Conservation (phyloP, 345 rosid genomes). For the Moringa oleifera region DNA sequence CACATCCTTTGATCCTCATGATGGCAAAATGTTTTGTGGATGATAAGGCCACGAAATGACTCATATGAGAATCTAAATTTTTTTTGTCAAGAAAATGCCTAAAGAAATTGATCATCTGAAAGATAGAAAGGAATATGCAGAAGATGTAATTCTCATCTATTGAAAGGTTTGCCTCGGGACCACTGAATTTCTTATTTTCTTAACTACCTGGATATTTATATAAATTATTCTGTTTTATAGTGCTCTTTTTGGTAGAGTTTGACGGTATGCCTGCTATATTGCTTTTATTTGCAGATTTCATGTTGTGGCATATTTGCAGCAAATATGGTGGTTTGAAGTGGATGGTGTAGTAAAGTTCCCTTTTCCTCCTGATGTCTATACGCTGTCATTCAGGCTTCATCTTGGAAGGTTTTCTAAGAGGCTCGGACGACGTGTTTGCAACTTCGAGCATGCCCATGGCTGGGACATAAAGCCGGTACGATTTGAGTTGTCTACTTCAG, state of each 20-base stretch:
- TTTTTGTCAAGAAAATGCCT: background rate
- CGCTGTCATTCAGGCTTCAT: conserved; percentile 77
- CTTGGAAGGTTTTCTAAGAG: conserved; percentile 72
- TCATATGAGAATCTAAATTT: background rate
- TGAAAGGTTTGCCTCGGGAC: background rate
- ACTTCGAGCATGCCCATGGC: conserved; percentile 73
- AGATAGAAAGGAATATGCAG: background rate
- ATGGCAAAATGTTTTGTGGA: background rate
- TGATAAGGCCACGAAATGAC: background rate
- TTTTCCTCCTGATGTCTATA: conserved; percentile 76
- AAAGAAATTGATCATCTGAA: background rate
- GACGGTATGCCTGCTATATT: conserved; percentile 1
- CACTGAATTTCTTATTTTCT: too few species aligned
- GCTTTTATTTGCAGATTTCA: conserved; percentile 51
- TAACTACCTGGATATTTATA: too few species aligned
- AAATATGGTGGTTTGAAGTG: conserved; percentile 97
- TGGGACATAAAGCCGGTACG: conserved; percentile 80
- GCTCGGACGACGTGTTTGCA: conserved; percentile 65
- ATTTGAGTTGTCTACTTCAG: conserved; percentile 58
- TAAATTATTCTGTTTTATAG: too few species aligned
- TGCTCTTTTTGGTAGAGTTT: too few species aligned
- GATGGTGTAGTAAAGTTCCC: conserved; percentile 80
- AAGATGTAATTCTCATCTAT: background rate
- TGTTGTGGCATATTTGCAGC: conserved; percentile 77
- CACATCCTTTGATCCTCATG: background rate